A percentile compares a stretch with the other conserved stretches of the same genome.
Evolutionary conservation across 768 basidiomycete species (phyloP).

Genomic region (Trametes villosa): DNA sequence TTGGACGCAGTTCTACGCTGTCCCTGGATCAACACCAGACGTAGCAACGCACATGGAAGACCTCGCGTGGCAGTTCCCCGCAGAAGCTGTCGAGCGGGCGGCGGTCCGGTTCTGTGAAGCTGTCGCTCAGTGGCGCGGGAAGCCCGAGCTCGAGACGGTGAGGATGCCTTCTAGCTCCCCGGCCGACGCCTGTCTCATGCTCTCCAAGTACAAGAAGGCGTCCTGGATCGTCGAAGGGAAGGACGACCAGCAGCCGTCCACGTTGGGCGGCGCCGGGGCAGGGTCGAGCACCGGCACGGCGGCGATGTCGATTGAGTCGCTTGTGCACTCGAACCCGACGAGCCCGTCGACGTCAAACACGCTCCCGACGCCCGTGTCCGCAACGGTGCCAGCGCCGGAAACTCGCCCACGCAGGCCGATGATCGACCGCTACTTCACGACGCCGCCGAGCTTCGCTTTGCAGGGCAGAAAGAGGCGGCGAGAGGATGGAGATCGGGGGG

Average conservation of each 20-base stretch:
- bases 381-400: not conserved
- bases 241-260: slow-evolving; percentile 59
- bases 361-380: slow-evolving; percentile 15
- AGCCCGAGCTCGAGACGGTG: slow-evolving; percentile 82
- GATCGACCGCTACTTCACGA: slow-evolving; percentile 44
- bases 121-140: slow-evolving; percentile 80
- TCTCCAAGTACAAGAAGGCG: slow-evolving; percentile 36
- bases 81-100: slow-evolving; percentile 80
- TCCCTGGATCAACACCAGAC: slow-evolving; percentile 72
- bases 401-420: slow-evolving; percentile 36
- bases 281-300: slow-evolving; percentile 35
- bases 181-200: not conserved
- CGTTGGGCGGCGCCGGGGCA: slow-evolving; percentile 13
- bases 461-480: slow-evolving; percentile 30
- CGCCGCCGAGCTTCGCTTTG: slow-evolving; percentile 27
- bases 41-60: slow-evolving; percentile 80
- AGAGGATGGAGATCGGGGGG: slow-evolving; percentile 26
- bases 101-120: slow-evolving; percentile 83
- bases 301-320: slow-evolving; percentile 63
- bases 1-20: slow-evolving; percentile 67
- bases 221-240: slow-evolving; percentile 39
- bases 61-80: slow-evolving; percentile 78
- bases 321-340: slow-evolving; percentile 72
- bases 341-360: slow-evolving; percentile 45
- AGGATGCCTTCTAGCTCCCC: slow-evolving; percentile 6